Base-by-base conservation (phyloP, 257 asterid species). In the Datura wrightii region DNA sequence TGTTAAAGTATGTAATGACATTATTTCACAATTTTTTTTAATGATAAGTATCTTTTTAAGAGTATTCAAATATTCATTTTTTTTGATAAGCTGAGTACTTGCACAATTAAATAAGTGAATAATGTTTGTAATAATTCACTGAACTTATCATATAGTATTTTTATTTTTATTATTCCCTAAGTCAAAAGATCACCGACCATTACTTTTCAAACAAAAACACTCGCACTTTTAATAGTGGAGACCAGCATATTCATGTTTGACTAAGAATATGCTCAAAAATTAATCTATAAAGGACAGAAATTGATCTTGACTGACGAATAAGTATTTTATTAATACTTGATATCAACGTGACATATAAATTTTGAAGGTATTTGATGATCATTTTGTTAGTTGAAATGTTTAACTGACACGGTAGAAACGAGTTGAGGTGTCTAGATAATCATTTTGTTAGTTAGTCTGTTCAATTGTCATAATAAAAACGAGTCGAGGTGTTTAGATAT, bases 141-240 rank as follows among this genome's bases (percentile, higher is more conserved):
- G 24, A 13, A 50, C 81, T 48, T 76, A 76, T 76, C 81, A 76
- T 15, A 76, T 76, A 76, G 31, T 24, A 24, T 24, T 24, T 50
- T 5, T 0, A 11, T 24, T 31, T 24, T 24, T 24, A 0, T 24
- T 24, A 24, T 24, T 72, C 59, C 14, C 0, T 0, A 72, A 50
- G 46, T 76, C 81, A 76, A 76, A 76, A 76, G 46, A 76, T 76
- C 81, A 76, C 81, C 81, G 8, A 24, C 46, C 60, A 46, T 50
- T 3, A 19, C 18, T 48, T 74, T 76, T 74, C 81, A 76, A 76
- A 50, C 1, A 76, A 48, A 24, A 48, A 76, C 13, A 19, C 42
- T 11, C 8, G 0, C 60, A 1, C 80, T 50, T 24, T 44, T 46
- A 72, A 44, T 72, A 14, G 50, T 48, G 14, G n/a, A 74, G 44